Conservation (phyloP, 2,329 filamentous ascomycete species). For the Beauveria sp. region DNA sequence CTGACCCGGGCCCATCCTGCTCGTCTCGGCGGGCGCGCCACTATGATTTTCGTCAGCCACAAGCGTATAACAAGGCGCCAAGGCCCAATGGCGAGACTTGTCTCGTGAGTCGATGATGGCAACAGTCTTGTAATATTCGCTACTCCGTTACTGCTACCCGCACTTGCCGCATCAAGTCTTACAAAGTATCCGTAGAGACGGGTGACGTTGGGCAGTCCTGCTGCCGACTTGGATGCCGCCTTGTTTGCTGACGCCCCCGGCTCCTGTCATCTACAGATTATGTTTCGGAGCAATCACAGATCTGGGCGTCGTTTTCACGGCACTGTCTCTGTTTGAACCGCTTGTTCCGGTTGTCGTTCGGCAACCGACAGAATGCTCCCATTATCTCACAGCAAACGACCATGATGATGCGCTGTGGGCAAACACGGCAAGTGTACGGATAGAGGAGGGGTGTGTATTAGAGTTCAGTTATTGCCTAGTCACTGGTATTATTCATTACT, state of each 20-base stretch:
- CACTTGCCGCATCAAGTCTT: neutral
- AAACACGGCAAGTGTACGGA: neutral
- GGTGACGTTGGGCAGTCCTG: neutral
- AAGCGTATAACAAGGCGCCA: constrained; percentile 3
- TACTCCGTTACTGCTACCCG: too few relatives aligned
- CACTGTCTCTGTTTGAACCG: neutral
- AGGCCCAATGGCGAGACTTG: neutral
- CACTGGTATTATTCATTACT: too few relatives aligned
- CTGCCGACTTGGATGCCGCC: neutral
- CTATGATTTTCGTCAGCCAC: neutral
- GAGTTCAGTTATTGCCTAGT: too few relatives aligned
- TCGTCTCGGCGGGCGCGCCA: constrained; percentile 5
- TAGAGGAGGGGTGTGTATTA: too few relatives aligned
- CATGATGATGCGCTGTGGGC: neutral
- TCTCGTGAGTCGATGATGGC: too few relatives aligned
- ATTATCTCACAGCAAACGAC: too few relatives aligned
- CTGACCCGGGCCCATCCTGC: neutral
- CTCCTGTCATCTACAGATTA: too few relatives aligned
- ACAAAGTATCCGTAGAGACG: neutral
- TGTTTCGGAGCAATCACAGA: neutral
- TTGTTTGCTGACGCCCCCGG: neutral
- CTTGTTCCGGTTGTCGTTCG: neutral
- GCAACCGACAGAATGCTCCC: neutral
- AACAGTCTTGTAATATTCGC: too few relatives aligned
- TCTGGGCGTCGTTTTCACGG: neutral